Evolutionary conservation across 2,329 filamentous ascomycete species (phyloP).

Genomic region (Claviceps capensis): DNA sequence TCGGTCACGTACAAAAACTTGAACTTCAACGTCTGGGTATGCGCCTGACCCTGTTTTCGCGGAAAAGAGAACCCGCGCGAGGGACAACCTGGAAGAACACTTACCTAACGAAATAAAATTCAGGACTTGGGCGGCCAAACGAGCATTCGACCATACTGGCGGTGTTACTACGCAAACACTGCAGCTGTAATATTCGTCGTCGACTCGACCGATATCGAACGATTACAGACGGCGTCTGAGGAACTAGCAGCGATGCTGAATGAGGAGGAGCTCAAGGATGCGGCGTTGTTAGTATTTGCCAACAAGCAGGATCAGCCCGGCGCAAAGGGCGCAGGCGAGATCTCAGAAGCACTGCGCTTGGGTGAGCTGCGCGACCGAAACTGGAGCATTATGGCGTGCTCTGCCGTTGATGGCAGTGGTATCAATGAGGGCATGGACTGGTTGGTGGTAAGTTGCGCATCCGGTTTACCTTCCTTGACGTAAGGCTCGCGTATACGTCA

Average conservation of each 20-base stretch:
- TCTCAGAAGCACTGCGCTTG: slow-evolving; percentile 81
- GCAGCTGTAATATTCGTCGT: slow-evolving; percentile 98
- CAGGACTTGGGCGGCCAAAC: slow-evolving; percentile 93
- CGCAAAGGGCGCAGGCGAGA: slow-evolving; percentile 90
- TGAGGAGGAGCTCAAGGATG: slow-evolving; percentile 91
- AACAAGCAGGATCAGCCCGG: slow-evolving; percentile 99
- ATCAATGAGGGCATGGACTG: slow-evolving; percentile 98
- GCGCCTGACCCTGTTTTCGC: slow-evolving; percentile 14
- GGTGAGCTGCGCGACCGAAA: slow-evolving; percentile 90
- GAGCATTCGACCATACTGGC: slow-evolving; percentile 97
- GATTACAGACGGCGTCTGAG: slow-evolving; percentile 80
- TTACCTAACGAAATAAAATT: not conserved
- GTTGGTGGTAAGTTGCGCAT: slow-evolving; percentile 57
- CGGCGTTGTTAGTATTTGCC: slow-evolving; percentile 84
- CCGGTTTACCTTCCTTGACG: not conserved
- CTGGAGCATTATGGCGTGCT: slow-evolving; percentile 98
- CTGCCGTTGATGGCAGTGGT: slow-evolving; percentile 86
- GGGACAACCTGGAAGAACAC: not conserved
- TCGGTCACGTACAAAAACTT: slow-evolving; percentile 97
- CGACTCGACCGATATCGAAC: slow-evolving; percentile 94
- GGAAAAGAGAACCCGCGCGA: too few relatives aligned
- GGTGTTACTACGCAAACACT: slow-evolving; percentile 98
- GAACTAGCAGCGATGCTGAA: slow-evolving; percentile 92
- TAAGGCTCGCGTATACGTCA: not conserved
- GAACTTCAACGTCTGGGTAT: slow-evolving; percentile 96